Evolutionary conservation across 257 asterid species (phyloP).

Genomic region (Solanum chmielewskii): DNA sequence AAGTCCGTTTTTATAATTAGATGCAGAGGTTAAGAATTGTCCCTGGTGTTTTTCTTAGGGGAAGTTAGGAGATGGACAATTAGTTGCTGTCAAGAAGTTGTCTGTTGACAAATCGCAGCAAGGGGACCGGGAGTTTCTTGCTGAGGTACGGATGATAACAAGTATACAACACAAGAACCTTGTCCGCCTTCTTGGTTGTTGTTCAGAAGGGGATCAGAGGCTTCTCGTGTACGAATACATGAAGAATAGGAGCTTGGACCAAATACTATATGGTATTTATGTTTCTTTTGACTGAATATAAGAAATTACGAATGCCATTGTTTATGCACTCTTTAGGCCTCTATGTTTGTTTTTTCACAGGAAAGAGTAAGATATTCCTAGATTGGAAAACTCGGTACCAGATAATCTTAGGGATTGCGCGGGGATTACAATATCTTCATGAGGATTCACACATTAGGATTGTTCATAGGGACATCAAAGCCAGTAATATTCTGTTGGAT

Average conservation of each 20-base stretch:
- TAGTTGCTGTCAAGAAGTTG: slow-evolving; percentile 57
- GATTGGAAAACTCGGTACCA: slow-evolving; percentile 66
- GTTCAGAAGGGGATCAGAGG: slow-evolving; percentile 62
- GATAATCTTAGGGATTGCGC: slow-evolving; percentile 65
- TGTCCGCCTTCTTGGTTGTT: slow-evolving; percentile 71
- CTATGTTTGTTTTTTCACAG: slow-evolving; percentile 21
- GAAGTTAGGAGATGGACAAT: slow-evolving; percentile 45
- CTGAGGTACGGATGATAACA: slow-evolving; percentile 67
- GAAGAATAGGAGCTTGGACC: slow-evolving; percentile 75
- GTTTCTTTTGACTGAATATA: not conserved
- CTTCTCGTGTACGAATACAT: slow-evolving; percentile 74
- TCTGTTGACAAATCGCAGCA: slow-evolving; percentile 61
- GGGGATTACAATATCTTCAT: slow-evolving; percentile 74
- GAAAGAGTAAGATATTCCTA: slow-evolving; percentile 31
- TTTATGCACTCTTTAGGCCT: not conserved
- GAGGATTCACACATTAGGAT: slow-evolving; percentile 77
- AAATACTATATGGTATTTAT: slow-evolving; percentile 47
- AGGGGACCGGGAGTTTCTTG: slow-evolving; percentile 65
- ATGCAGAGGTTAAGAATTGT: not conserved
- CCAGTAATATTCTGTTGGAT: slow-evolving; percentile 76
- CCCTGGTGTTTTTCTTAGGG: slow-evolving; percentile 26
- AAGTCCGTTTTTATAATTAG: not conserved
- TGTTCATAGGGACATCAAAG: slow-evolving; percentile 78
- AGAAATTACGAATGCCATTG: not conserved
- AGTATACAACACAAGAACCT: slow-evolving; percentile 80